phyloP scores from a whole-genome alignment of 2,329 filamentous ascomycete genomes.

The Cordyceps tenuipes region DNA sequence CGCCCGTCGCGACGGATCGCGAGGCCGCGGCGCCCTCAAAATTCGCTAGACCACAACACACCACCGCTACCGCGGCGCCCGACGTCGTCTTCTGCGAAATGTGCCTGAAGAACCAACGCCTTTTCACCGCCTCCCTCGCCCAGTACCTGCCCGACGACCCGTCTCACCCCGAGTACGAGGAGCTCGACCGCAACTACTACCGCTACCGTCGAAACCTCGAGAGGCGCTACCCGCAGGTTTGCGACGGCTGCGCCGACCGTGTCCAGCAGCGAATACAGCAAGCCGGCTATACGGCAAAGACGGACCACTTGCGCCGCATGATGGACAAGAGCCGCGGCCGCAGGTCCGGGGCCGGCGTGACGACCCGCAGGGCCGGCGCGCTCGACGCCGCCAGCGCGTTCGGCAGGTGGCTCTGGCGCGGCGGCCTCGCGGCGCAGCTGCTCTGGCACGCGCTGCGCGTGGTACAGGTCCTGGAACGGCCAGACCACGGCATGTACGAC shows the following conservation, averaged over 20 bases:
- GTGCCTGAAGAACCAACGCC: constrained; percentile 82
- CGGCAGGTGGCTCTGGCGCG: constrained; percentile 40
- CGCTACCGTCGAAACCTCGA: constrained; percentile 67
- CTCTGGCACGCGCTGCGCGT: constrained; percentile 40
- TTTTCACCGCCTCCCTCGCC: constrained; percentile 67
- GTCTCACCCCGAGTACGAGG: constrained; percentile 58
- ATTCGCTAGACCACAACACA: constrained; percentile 37
- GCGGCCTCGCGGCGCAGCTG: constrained; percentile 37
- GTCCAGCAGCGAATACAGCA: constrained; percentile 62
- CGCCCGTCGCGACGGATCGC: constrained; percentile 52
- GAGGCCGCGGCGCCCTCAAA: constrained; percentile 33
- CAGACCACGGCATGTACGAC: constrained; percentile 25
- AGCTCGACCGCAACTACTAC: constrained; percentile 61
- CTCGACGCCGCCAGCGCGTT: constrained; percentile 35
- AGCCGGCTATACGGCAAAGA: constrained; percentile 72
- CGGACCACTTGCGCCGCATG: constrained; percentile 69
- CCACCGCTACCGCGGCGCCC: constrained; percentile 17
- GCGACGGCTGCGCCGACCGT: constrained; percentile 66
- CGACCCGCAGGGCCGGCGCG: constrained; percentile 23
- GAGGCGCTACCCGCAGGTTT: constrained; percentile 80
- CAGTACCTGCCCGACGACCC: constrained; percentile 66
- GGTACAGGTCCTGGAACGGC: constrained; percentile 18
- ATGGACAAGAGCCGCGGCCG: constrained; percentile 54
- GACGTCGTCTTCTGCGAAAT: constrained; percentile 57
- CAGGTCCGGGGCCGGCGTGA: constrained; percentile 13